Evolutionary conservation across 352 stramenopile genomes (phyloP), one percentile per base, ranked within the genome.

Genomic region (Phytophthora brassicae): DNA sequence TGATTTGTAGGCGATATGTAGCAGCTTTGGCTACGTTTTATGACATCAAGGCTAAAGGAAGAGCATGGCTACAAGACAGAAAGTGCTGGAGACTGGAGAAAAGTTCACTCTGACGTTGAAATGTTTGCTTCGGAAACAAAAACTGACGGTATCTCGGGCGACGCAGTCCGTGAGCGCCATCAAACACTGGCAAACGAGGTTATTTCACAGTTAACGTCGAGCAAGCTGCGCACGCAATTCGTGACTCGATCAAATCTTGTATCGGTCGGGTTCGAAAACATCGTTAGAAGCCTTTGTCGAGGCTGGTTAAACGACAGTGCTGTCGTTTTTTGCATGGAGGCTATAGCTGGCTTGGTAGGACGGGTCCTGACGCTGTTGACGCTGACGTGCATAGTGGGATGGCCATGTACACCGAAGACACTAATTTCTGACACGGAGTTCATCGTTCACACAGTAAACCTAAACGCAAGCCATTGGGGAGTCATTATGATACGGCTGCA

Each of bases 81-180:
- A 59, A 33, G 17, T 59, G 41, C 29, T 59, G 8, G 39, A 16
- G 41, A 59, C 23, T 59, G 51, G 41, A n/a, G 16, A 35, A 33
- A 11, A 6, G 6, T 59, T 33, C 6, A n/a, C 5, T 57, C 50
- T 3, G 12, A 42, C 9, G 51, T 59, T n/a, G 41, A 24, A 5
- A 2, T 50, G 19, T 51, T 59, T 59, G 23, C 24, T 11, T 2
- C 41, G 4, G 51, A 59, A 24, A 59, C 51, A 4, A n/a, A 24
- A 11, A 59, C 51, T 5, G 6, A 35, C 1, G 26, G 51, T 6
- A 4, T 59, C 11, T n/a, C n/a, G 4, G 7, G 1, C 2, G 19
- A 22, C 33, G 20, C 39, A 9, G 31, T 51, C 8, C 17, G 26
- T 9, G 6, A 9, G 4, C 28, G 51, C 1, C 39, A 51, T 12